Conservation (phyloP, 805 yeast species). For the Isabelozyma gotoi region DNA sequence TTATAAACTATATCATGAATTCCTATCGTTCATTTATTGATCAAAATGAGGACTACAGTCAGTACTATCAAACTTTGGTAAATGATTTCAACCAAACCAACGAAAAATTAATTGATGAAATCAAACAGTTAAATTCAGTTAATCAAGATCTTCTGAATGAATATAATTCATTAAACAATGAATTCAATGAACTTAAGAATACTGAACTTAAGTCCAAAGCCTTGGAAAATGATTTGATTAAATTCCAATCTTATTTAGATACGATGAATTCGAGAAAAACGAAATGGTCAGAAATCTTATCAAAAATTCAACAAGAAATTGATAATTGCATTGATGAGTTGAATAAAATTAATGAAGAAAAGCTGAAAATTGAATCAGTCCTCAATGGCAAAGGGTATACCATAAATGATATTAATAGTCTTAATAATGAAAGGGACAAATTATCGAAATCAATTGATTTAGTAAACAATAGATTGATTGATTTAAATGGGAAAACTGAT, state of each 20-base stretch:
- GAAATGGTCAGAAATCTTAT: conserved; percentile 62
- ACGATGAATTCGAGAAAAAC: conserved; percentile 61
- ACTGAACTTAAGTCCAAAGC: conserved; percentile 60
- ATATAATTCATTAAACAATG: conserved; percentile 41
- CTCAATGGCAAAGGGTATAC: conserved; percentile 58
- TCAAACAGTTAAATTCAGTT: conserved; percentile 38
- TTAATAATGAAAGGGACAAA: conserved; percentile 61
- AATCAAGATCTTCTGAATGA: conserved; percentile 39
- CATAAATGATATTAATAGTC: conserved; percentile 59
- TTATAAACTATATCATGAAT: conserved; percentile 59
- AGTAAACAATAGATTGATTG: conserved; percentile 42
- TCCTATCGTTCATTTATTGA: conserved; percentile 68
- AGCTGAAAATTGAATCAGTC: conserved; percentile 39
- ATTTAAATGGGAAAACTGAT: conserved; percentile 43
- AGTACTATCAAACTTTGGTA: conserved; percentile 55
- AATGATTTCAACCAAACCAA: conserved; percentile 53
- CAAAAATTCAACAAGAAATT: conserved; percentile 58
- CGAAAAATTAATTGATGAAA: conserved; percentile 47
- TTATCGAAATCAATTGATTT: conserved; percentile 54
- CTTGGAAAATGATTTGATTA: conserved; percentile 65
- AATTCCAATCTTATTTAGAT: conserved; percentile 70
- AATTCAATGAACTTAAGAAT: conserved; percentile 47
- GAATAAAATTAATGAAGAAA: conserved; percentile 36
- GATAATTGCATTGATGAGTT: conserved; percentile 43
- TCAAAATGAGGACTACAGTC: conserved; percentile 61